These are phyloP conservation scores for Lyophyllum semitale DNA, from an alignment of 768 basidiomycete species.

Conservation along the genomic window DNA sequence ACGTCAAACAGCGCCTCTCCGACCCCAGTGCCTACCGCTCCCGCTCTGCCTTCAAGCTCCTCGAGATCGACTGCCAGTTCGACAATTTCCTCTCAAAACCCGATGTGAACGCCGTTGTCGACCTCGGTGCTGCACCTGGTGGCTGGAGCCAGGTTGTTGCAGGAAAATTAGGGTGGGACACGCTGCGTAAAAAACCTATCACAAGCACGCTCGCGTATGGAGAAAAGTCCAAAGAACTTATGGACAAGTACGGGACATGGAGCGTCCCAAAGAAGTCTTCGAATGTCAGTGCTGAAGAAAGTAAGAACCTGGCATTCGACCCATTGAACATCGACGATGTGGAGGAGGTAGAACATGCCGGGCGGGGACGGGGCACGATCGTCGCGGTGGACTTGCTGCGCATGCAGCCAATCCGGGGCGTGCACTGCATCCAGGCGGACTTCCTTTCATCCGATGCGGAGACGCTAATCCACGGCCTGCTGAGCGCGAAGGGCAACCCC, in stretches of 20 bases:
- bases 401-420: slow-evolving; percentile 72
- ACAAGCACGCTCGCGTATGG: background rate
- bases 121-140: slow-evolving; percentile 91
- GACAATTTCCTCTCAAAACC: slow-evolving; percentile 50
- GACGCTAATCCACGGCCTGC: slow-evolving; percentile 39
- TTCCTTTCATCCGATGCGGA: slow-evolving; percentile 65
- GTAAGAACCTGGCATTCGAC: slow-evolving; percentile 28
- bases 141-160: slow-evolving; percentile 92
- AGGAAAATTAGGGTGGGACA: slow-evolving; percentile 56
- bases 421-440: slow-evolving; percentile 73
- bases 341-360: background rate
- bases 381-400: slow-evolving; percentile 82
- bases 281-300: slow-evolving; percentile 10
- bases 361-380: slow-evolving; percentile 36
- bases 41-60: slow-evolving; percentile 89
- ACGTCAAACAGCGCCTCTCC: slow-evolving; percentile 47
- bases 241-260: background rate
- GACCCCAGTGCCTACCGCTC: slow-evolving; percentile 63
- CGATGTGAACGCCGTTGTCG: slow-evolving; percentile 69
- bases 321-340: slow-evolving; percentile 42
- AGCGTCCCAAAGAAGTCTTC: background rate
- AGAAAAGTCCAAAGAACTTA: background rate
- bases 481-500: slow-evolving; percentile 25
- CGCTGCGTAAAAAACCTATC: background rate
- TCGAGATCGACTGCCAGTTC: slow-evolving; percentile 70